A percentile compares a stretch with the other conserved stretches of the same genome.
phyloP scores from a whole-genome alignment of 257 asterid species.

The Parsonsia alboflavescens region DNA sequence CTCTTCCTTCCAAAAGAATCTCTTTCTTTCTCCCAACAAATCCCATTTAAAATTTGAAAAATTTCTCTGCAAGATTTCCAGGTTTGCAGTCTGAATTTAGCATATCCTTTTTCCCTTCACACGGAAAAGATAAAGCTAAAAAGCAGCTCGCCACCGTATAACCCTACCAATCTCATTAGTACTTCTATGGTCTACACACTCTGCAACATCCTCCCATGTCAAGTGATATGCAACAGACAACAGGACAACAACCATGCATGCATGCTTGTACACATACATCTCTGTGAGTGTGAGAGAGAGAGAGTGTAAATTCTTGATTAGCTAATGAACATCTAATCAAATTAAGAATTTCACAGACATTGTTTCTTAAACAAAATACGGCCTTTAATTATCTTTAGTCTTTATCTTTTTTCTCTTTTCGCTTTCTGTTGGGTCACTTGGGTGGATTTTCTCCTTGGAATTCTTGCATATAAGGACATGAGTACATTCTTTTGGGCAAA shows the following conservation, averaged over 20 bases:
- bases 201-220: slow-evolving; percentile 1
- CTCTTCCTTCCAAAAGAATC: slow-evolving; percentile 48
- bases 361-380: background rate
- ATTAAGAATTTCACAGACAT: background rate
- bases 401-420: background rate
- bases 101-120: slow-evolving; percentile 26
- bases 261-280: background rate
- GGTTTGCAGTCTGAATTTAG: slow-evolving; percentile 11
- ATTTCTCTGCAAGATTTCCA: slow-evolving; percentile 9
- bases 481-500: background rate
- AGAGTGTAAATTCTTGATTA: background rate
- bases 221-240: slow-evolving; percentile 7
- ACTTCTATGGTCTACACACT: slow-evolving; percentile 1
- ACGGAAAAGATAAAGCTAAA: slow-evolving; percentile 54
- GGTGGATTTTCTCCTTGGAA: background rate
- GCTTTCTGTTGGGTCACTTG: background rate
- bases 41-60: slow-evolving; percentile 11
- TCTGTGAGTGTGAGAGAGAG: too few relatives aligned
- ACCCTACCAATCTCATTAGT: slow-evolving; percentile 14
- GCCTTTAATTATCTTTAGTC: background rate
- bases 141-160: slow-evolving; percentile 37
- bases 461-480: background rate
- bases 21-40: slow-evolving; percentile 16
- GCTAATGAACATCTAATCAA: background rate
- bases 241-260: background rate